Evolutionary conservation across 306 rosid species (phyloP).

Genomic region (Gastrolobium bilobum): DNA sequence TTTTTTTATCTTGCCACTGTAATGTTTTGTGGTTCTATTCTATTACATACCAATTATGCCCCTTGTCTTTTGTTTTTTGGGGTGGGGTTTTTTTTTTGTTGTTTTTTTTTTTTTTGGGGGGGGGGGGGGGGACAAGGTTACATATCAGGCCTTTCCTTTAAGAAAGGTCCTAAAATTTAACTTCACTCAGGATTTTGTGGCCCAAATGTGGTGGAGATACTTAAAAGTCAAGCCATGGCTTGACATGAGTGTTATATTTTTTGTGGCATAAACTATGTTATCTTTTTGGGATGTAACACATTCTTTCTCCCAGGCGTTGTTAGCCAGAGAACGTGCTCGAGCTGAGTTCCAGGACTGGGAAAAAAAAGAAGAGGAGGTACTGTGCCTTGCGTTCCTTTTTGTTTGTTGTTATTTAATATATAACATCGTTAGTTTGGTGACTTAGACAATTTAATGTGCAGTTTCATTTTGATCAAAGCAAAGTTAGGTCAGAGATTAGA

Average conservation of each 20-base stretch:
- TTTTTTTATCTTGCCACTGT: neutral
- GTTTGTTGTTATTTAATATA: slow-evolving; percentile 34
- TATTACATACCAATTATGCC: slow-evolving; percentile 18
- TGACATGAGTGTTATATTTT: slow-evolving; percentile 11
- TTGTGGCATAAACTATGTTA: slow-evolving; percentile 18
- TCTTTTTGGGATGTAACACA: slow-evolving; percentile 37
- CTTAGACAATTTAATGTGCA: slow-evolving; percentile 51
- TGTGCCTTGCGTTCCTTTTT: slow-evolving; percentile 32
- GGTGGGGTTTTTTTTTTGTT: no score
- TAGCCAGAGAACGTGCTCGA: slow-evolving; percentile 97
- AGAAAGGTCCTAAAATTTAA: slow-evolving; percentile 1
- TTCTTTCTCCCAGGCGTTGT: slow-evolving; percentile 75
- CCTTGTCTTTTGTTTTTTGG: neutral
- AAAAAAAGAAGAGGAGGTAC: slow-evolving; percentile 97
- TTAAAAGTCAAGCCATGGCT: slow-evolving; percentile 23
- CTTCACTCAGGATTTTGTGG: slow-evolving; percentile 22
- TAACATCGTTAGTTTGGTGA: slow-evolving; percentile 40
- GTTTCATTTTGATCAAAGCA: slow-evolving; percentile 99
- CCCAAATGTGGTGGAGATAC: slow-evolving; percentile 14
- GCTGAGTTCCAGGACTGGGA: slow-evolving; percentile 99
- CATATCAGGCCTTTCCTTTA: slow-evolving; percentile 18
- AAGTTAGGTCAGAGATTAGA: slow-evolving; percentile 96
- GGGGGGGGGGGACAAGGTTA: neutral
- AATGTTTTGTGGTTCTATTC: slow-evolving; percentile 1
- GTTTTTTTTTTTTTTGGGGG: neutral